Base-by-base conservation (phyloP, 129 eudicot species). In the Helichrysum umbraculigerum region DNA sequence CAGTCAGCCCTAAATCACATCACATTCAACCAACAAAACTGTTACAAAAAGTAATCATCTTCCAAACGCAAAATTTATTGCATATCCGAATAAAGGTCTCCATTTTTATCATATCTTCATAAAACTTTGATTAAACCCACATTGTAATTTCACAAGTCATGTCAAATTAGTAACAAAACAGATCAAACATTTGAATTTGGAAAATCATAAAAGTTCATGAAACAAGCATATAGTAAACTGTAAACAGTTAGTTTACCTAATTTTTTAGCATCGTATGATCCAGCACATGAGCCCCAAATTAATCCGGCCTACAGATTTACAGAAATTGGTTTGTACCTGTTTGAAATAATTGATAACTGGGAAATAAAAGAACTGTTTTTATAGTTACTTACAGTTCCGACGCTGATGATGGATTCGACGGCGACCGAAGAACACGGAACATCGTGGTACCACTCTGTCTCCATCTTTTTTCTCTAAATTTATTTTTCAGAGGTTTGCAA, bases 341-440 rank as follows among this genome's bases (percentile, higher is more conserved):
- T 73, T 41, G 41, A 35, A 50, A 4, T 15, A 35, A 44, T 54
- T 28, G 39, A 35, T 15, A 15, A 51, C 2, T 52, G 39, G 12
- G 28, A 4, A 14, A 84, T 3, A 22, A 14, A 0, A 19, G 3
- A 2, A 1, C 4, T 32, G 4, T 7, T 5, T 11, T 3, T 20
- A n/a, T 47, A 30, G 9, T 2, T 60, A 68, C 82, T 81, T 84
- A 91, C 96, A 10, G 91, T 77, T 72, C 85, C 90, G 66, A 86
- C 73, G 66, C 88, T 89, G 8, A 91, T 65, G 66, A 84, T 75
- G 42, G 88, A 78, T 54, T 91, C 97, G 59, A 88, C 97, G 78
- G 93, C 93, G 80, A 82, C 47, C 17, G 93, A 84, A 81, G 97
- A 91, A 66, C 93, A 91, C 7, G 97, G 91, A 50, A 83, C 76